Percentiles rank a stretch among this genome's conserved stretches.
Evolutionary conservation across 2,329 filamentous ascomycete species (phyloP).

Genomic region (Xylaria sp.): DNA sequence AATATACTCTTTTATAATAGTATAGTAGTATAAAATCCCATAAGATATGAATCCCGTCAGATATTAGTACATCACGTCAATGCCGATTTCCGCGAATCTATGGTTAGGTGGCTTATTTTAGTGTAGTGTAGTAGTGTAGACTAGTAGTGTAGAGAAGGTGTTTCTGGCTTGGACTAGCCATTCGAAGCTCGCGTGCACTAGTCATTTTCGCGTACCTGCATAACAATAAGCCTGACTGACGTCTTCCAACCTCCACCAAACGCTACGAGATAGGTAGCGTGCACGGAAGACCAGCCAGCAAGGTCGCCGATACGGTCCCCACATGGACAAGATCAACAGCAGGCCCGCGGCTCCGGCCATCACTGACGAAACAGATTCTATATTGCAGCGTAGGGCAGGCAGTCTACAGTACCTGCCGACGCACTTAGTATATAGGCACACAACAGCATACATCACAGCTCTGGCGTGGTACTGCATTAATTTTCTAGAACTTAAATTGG

Average conservation of each 20-base stretch:
- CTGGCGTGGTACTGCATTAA: too few species aligned
- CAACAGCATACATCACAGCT: too few species aligned
- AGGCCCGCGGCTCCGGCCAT: slow-evolving; percentile 25
- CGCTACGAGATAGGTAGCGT: neutral
- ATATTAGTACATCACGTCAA: slow-evolving; percentile 7
- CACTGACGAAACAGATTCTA: slow-evolving; percentile 4
- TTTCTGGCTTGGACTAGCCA: slow-evolving; percentile 6
- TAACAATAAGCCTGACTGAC: slow-evolving; percentile 30
- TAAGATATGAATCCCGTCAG: neutral
- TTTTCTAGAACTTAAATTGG: too few species aligned
- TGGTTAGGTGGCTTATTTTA: neutral
- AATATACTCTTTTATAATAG: neutral
- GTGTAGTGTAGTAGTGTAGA: neutral
- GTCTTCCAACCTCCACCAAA: slow-evolving; percentile 1
- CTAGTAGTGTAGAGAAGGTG: neutral
- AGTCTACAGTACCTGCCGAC: neutral
- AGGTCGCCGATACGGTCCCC: slow-evolving; percentile 27
- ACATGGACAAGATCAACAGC: slow-evolving; percentile 22
- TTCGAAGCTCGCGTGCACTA: slow-evolving; percentile 16
- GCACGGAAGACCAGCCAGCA: too few species aligned
- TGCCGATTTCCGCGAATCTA: slow-evolving; percentile 19
- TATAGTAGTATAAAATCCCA: neutral
- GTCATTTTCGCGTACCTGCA: slow-evolving; percentile 36
- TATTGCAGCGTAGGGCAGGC: neutral
- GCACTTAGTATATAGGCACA: too few species aligned